phyloP scores from a whole-genome alignment of 163 green algal species.

The Chloromonas sp. region DNA sequence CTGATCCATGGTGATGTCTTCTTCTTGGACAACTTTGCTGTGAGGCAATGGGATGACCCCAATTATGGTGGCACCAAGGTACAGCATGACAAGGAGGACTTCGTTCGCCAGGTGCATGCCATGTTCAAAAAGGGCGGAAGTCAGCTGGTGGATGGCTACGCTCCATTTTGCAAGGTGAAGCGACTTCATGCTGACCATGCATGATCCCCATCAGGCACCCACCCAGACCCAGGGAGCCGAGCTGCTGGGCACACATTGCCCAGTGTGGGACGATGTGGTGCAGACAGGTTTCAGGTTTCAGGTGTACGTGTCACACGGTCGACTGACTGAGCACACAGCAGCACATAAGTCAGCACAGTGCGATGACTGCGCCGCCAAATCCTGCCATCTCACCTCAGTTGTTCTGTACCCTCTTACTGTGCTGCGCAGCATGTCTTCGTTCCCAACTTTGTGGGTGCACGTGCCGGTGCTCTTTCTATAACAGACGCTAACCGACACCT shows the following conservation, averaged over 20 bases:
- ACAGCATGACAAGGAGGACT: slow-evolving; percentile 47
- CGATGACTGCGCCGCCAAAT: too few relatives aligned
- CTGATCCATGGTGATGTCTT: slow-evolving; percentile 51
- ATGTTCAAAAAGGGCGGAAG: slow-evolving; percentile 10
- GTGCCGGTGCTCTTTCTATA: slow-evolving; percentile 39
- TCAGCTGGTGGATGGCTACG: slow-evolving; percentile 83
- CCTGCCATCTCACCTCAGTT: too few relatives aligned
- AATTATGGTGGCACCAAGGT: slow-evolving; percentile 53
- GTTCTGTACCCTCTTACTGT: too few relatives aligned
- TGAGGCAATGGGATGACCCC: slow-evolving; percentile 82
- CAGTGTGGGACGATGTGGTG: too few relatives aligned
- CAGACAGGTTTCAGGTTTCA: too few relatives aligned
- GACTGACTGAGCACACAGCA: too few relatives aligned
- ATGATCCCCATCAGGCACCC: too few relatives aligned
- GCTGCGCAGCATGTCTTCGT: slow-evolving; percentile 79
- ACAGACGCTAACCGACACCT: slow-evolving; percentile 70
- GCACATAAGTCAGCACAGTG: too few relatives aligned
- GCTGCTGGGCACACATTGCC: too few relatives aligned
- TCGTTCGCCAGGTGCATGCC: slow-evolving; percentile 34
- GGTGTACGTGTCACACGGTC: too few relatives aligned
- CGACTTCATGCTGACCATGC: neutral
- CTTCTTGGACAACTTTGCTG: slow-evolving; percentile 80
- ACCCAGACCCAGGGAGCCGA: too few relatives aligned
- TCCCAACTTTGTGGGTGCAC: slow-evolving; percentile 73
- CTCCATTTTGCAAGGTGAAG: slow-evolving; percentile 85